Evolutionary conservation across 2,329 filamentous ascomycete species (phyloP), one percentile per base, ranked within the genome.

Genomic region (Fusarium irregulare): DNA sequence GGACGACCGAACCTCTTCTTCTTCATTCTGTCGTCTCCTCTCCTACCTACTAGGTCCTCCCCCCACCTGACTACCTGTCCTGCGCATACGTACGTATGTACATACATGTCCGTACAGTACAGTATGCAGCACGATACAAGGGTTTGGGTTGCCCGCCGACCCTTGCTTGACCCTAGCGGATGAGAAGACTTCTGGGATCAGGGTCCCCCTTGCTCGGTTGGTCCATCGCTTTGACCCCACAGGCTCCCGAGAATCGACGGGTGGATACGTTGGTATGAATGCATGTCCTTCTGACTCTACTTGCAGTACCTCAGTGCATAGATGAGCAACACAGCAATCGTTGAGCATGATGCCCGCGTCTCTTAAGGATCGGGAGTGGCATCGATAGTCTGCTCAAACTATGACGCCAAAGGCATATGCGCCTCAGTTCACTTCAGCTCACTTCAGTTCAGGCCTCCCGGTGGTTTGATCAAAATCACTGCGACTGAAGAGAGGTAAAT

Each of bases 171-270:
- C 63, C 62, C 58, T 71, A 46, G 58, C 37, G 47, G 64, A 51
- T 58, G 64, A 71, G 45, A 58, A 69, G 48, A 58, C 54, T 69
- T 56, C 64, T 71, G 53, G 59, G 63, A 55, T 58, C 53, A 64
- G 67, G 63, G 53, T 34, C 55, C 54, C 67, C 67, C 67, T 68
- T 70, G 67, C 37, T 56, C 56, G 56, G 51, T 34, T 63, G 50
- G 23, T 51, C 63, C 67, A 68, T 71, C 54, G 56, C 48, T 56
- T 64, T 54, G 63, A 70, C 67, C 54, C 67, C 67, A 70, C 67
- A 70, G 58, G 67, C 67, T 70, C 67, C 67, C 68, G 50, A 68
- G 51, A 71, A 71, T 70, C 56, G 62, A 70, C 37, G 57, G 64
- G 60, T 64, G 64, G 64, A 54, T 55, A 50, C 47, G 60, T 40